Conservation (phyloP, 2,329 filamentous ascomycete species). For the Colletotrichum eremochloae region DNA sequence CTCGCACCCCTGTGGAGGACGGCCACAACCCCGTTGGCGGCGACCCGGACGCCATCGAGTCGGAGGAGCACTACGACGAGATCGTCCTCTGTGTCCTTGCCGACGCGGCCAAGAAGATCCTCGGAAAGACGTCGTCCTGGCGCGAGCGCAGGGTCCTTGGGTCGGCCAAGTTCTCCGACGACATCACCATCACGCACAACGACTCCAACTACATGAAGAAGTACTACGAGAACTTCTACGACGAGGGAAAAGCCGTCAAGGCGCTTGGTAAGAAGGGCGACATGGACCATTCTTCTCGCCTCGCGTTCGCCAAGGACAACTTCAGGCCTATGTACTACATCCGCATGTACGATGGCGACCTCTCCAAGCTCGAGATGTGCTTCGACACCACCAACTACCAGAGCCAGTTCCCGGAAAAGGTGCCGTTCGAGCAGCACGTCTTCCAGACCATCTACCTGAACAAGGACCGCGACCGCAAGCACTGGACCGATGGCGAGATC, state of each 20-base stretch:
- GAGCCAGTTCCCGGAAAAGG: conserved; percentile 69
- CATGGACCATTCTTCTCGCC: conserved; percentile 55
- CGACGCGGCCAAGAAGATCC: conserved; percentile 71
- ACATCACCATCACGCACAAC: conserved; percentile 75
- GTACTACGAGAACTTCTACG: conserved; percentile 73
- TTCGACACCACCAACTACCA: conserved; percentile 81
- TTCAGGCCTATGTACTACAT: conserved; percentile 75
- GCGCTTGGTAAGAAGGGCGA: conserved; percentile 49
- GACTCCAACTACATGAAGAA: conserved; percentile 74
- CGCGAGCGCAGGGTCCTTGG: conserved; percentile 75
- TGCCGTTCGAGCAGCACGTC: conserved; percentile 54
- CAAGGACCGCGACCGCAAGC: conserved; percentile 64
- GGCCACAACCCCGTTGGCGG: conserved; percentile 53
- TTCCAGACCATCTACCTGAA: conserved; percentile 68
- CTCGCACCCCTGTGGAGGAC: conserved; percentile 50
- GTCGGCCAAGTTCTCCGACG: conserved; percentile 74
- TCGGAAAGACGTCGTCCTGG: conserved; percentile 66
- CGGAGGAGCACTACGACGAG: conserved; percentile 69
- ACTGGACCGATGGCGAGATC: conserved; percentile 69
- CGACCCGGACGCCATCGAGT: conserved; percentile 66
- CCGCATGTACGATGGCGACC: conserved; percentile 66
- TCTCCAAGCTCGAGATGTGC: conserved; percentile 72
- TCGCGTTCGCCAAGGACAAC: conserved; percentile 58
- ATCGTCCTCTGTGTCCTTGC: conserved; percentile 73
- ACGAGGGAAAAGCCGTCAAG: conserved; percentile 59